A percentile compares a stretch with the other conserved stretches of the same genome.
Evolutionary conservation across 202 grass and related monocot genomes (phyloP).

Genomic region (Cymbopogon flexuosus): DNA sequence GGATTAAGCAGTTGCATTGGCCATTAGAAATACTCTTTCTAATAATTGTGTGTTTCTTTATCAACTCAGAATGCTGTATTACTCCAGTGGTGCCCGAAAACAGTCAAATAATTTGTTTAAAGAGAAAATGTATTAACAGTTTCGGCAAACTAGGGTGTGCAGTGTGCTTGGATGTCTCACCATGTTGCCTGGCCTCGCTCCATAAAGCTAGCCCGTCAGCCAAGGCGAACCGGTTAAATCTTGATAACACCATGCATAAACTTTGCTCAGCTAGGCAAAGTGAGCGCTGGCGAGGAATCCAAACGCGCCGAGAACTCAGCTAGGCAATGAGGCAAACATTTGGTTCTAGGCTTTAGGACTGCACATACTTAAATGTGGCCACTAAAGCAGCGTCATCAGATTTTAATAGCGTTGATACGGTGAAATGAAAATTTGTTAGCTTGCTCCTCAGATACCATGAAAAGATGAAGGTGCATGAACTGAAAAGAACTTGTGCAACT

Average conservation of each 20-base stretch:
- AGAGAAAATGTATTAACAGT: slow-evolving; percentile 14
- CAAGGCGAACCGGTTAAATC: too few relatives aligned
- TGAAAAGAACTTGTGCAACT: too few relatives aligned
- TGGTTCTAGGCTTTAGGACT: background rate
- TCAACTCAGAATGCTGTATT: slow-evolving; percentile 25
- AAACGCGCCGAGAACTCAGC: too few relatives aligned
- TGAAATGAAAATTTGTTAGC: background rate
- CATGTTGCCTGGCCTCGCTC: too few relatives aligned
- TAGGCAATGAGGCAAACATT: too few relatives aligned
- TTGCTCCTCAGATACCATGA: too few relatives aligned
- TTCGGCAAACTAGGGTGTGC: background rate
- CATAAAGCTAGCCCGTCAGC: too few relatives aligned
- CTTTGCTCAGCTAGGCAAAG: too few relatives aligned
- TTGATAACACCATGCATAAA: too few relatives aligned
- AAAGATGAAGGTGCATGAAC: too few relatives aligned
- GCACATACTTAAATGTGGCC: background rate
- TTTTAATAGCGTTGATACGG: background rate
- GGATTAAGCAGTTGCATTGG: background rate
- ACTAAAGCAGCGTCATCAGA: background rate
- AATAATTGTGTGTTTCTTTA: slow-evolving; percentile 22
- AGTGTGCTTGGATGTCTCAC: too few relatives aligned
- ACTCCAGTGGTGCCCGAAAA: background rate
- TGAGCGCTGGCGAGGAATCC: too few relatives aligned
- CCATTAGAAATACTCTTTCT: slow-evolving; percentile 57
- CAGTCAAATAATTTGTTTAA: slow-evolving; percentile 17